Conservation (phyloP, 108 stramenopile species). For the Nitzschia palea region DNA sequence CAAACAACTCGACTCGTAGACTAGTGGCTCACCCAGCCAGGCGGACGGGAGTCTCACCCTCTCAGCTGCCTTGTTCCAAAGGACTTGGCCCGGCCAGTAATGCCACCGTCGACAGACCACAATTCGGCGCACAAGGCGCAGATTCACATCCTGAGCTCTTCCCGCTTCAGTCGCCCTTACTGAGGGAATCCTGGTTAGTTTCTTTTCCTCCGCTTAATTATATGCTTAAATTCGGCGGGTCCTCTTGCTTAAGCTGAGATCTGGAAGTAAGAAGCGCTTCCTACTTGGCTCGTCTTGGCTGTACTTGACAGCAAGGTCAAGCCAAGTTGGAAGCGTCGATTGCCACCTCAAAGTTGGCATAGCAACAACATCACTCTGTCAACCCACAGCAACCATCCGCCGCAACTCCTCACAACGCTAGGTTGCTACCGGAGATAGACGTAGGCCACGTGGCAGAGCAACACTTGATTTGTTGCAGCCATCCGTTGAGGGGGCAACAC, state of each 20-base stretch:
- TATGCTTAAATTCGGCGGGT: constrained; percentile 99
- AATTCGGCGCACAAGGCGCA: constrained; percentile 70
- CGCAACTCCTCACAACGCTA: constrained; percentile 3
- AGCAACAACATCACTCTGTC: no score
- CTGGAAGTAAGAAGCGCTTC: constrained; percentile 31
- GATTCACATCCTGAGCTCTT: constrained; percentile 87
- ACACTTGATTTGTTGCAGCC: no score
- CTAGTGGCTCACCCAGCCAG: constrained; percentile 62
- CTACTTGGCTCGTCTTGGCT: no score
- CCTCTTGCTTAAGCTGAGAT: constrained; percentile 84
- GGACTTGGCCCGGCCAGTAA: constrained; percentile 80
- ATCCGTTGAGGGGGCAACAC: no score
- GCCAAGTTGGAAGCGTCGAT: no score
- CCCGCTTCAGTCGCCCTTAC: constrained; percentile 97
- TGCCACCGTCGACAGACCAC: constrained; percentile 82
- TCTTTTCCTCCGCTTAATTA: constrained; percentile 97
- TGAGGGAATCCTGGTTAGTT: constrained; percentile 95
- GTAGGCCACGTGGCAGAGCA: neutral
- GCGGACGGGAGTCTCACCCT: constrained; percentile 95
- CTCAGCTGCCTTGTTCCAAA: constrained; percentile 88
- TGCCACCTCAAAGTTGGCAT: no score
- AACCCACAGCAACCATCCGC: neutral
- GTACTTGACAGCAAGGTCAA: no score
- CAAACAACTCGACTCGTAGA: constrained; percentile 95
- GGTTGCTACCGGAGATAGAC: constrained; percentile 22